phyloP scores from a whole-genome alignment of 176 grass and related monocot species.

The Calamus simplicifolius region DNA sequence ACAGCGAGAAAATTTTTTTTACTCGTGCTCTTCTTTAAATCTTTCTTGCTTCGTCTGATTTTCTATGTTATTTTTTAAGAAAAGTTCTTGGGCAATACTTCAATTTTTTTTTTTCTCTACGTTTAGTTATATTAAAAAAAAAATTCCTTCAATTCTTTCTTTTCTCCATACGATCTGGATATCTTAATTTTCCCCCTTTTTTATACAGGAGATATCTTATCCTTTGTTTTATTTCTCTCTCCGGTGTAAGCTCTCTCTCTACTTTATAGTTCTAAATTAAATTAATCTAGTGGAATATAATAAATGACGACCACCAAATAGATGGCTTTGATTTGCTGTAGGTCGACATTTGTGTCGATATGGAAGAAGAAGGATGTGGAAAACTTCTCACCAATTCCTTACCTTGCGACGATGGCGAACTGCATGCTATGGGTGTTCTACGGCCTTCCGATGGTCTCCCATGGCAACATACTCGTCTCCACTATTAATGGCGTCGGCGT shows the following conservation, averaged over 20 bases:
- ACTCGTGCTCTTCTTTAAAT: too few relatives aligned
- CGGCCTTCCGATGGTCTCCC: constrained; percentile 70
- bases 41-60: too few relatives aligned
- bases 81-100: too few relatives aligned
- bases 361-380: constrained; percentile 48
- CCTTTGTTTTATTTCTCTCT: constrained; percentile 71
- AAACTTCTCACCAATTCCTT: constrained; percentile 63
- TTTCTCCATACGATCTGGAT: too few relatives aligned
- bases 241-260: constrained; percentile 36
- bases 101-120: too few relatives aligned
- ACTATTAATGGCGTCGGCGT: constrained; percentile 81
- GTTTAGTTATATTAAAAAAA: too few relatives aligned
- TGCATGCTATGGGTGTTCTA: constrained; percentile 86
- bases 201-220: constrained; percentile 56
- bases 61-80: too few relatives aligned
- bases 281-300: too few relatives aligned
- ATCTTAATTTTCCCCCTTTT: too few relatives aligned
- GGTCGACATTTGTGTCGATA: constrained; percentile 56
- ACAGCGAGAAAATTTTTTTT: not conserved
- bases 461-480: constrained; percentile 70
- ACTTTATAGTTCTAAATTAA: too few relatives aligned
- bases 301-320: too few relatives aligned
- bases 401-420: constrained; percentile 80
- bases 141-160: too few relatives aligned
- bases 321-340: constrained; percentile 2